Conservation (phyloP, 495 filamentous ascomycete genomes). For the Hypoxylon fragiforme region DNA sequence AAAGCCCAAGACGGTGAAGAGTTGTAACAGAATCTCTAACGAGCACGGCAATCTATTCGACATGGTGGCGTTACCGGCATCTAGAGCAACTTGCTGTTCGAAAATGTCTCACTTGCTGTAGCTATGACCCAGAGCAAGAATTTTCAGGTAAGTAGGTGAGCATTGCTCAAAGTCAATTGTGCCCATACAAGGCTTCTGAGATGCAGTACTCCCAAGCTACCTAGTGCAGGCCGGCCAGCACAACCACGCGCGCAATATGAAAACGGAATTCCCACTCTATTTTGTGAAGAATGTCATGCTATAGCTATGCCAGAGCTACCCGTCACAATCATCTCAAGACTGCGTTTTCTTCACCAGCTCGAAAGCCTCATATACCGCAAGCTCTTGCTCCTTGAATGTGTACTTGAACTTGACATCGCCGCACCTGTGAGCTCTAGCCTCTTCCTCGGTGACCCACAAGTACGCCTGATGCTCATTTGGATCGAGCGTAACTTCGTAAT, state of each 20-base stretch:
- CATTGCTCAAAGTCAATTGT: constrained; percentile 2
- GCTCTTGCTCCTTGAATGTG: constrained; percentile 36
- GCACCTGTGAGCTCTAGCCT: constrained; percentile 36
- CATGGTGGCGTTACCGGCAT: not conserved
- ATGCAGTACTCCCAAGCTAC: no score
- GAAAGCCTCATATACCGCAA: constrained; percentile 38
- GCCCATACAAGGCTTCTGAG: not conserved
- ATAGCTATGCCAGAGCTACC: not conserved
- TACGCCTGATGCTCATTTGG: constrained; percentile 49
- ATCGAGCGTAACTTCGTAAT: constrained; percentile 42
- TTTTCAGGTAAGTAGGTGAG: no score
- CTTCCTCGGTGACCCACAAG: constrained; percentile 50
- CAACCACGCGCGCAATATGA: no score
- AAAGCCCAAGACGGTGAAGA: no score
- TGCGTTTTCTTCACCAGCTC: constrained; percentile 23
- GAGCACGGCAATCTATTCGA: not conserved
- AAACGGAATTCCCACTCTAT: no score
- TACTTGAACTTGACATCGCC: constrained; percentile 39
- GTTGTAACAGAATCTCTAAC: no score
- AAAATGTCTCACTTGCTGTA: constrained; percentile 3
- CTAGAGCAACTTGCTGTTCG: not conserved
- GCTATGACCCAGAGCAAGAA: not conserved
- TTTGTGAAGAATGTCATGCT: no score
- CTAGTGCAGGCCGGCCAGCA: no score
- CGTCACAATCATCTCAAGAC: constrained; percentile 4